phyloP scores from a whole-genome alignment of 495 filamentous ascomycete genomes.

The Apodospora peruviana region DNA sequence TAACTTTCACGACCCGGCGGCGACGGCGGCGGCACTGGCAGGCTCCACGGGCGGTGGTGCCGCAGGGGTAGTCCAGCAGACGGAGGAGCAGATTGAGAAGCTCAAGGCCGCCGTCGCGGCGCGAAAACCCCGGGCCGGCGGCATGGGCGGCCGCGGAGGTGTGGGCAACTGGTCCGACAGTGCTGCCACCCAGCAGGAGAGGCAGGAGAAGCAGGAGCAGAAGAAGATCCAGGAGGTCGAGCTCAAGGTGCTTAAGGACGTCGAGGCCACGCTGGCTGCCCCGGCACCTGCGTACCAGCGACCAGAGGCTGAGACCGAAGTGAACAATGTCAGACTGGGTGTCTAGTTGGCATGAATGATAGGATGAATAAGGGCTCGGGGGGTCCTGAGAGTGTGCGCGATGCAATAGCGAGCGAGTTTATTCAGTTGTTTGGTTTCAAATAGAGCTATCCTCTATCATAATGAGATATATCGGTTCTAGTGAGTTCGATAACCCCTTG shows the following conservation, averaged over 20 bases:
- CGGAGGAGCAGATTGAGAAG: conserved; percentile 19
- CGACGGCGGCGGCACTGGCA: conserved; percentile 18
- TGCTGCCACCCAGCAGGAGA: conserved; percentile 15
- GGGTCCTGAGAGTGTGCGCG: too few relatives aligned
- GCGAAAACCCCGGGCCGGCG: conserved; percentile 11
- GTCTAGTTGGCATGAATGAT: too few relatives aligned
- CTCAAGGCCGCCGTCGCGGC: conserved; percentile 19
- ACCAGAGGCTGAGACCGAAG: too few relatives aligned
- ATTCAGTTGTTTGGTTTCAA: too few relatives aligned
- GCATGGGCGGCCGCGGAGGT: conserved; percentile 47
- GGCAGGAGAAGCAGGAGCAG: conserved; percentile 22
- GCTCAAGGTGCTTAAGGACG: conserved; percentile 35
- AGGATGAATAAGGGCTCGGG: too few relatives aligned
- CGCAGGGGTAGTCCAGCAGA: conserved; percentile 16
- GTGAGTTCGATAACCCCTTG: too few relatives aligned
- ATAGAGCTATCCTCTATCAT: too few relatives aligned
- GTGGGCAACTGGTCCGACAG: conserved; percentile 49
- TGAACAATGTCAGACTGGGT: too few relatives aligned
- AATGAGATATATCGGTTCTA: too few relatives aligned
- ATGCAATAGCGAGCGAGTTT: too few relatives aligned
- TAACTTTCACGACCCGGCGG: conserved; percentile 41
- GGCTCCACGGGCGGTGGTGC: conserved; percentile 18
- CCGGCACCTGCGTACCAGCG: conserved; percentile 33
- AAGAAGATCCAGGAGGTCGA: conserved; percentile 28
- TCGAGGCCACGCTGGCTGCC: conserved; percentile 36